phyloP scores from a whole-genome alignment of 257 asterid species.

The Osmanthus fragrans region DNA sequence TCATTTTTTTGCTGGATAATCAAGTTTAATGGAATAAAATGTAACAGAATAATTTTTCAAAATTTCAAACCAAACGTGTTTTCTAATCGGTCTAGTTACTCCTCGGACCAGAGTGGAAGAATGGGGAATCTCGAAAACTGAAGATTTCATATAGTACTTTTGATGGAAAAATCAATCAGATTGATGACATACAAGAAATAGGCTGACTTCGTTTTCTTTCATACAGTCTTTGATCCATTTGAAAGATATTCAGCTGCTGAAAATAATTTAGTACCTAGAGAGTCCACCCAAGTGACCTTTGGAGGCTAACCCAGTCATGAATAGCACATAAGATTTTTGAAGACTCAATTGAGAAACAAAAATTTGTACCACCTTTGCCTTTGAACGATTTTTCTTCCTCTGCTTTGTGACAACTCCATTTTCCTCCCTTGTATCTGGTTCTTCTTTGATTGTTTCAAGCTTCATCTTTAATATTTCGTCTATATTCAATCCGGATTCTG shows the following conservation, averaged over 20 bases:
- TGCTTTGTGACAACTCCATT: conserved; percentile 6
- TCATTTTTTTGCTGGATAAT: too few species aligned
- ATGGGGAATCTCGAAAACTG: not conserved
- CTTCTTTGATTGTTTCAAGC: conserved; percentile 43
- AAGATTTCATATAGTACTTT: not conserved
- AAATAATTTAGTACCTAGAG: conserved; percentile 25
- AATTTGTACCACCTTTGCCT: conserved; percentile 27
- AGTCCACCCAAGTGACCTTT: conserved; percentile 43
- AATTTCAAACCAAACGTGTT: too few species aligned
- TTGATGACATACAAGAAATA: not conserved
- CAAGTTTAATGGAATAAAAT: too few species aligned
- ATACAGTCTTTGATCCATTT: not conserved
- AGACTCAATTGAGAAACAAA: conserved; percentile 32
- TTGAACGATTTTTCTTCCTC: conserved; percentile 27
- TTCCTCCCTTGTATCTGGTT: conserved; percentile 32
- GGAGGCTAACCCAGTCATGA: conserved; percentile 41
- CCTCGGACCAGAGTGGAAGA: not conserved
- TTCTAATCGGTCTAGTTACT: too few species aligned
- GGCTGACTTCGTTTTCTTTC: not conserved
- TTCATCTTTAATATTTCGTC: conserved; percentile 48
- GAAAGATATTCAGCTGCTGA: too few species aligned
- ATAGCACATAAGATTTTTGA: conserved; percentile 37
- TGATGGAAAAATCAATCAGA: not conserved
- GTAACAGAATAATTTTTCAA: too few species aligned
- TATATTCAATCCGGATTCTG: conserved; percentile 35